A percentile compares a stretch with the other conserved stretches of the same genome.
These are phyloP conservation scores for Geranium incanum DNA, from an alignment of 441 rosid species.

Conservation along the genomic window DNA sequence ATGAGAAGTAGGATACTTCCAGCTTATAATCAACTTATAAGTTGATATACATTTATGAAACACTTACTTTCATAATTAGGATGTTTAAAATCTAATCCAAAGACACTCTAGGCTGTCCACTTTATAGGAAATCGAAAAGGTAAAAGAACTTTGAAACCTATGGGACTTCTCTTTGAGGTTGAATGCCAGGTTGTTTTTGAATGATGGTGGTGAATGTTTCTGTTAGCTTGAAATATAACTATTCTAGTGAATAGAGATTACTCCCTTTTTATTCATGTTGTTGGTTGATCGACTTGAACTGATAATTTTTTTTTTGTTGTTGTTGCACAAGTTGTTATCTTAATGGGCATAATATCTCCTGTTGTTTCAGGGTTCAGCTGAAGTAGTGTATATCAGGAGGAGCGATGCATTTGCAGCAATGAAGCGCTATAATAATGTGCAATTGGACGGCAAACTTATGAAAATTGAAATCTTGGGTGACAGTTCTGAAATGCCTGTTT, in stretches of 20 bases:
- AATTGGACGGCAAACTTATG: slow-evolving; percentile 87
- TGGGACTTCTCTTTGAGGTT: neutral
- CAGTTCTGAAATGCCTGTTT: slow-evolving; percentile 40
- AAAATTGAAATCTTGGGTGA: slow-evolving; percentile 74
- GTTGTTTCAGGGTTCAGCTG: slow-evolving; percentile 75
- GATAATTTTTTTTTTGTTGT: neutral
- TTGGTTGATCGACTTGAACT: neutral
- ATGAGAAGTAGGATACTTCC: too few species aligned
- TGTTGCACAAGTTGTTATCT: neutral
- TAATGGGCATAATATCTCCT: neutral
- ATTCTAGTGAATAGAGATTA: neutral
- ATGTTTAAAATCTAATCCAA: too few species aligned
- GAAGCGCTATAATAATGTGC: slow-evolving; percentile 79
- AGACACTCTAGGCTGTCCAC: neutral
- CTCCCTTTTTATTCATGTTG: neutral
- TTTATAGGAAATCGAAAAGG: too few species aligned
- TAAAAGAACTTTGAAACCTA: neutral
- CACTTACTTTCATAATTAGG: too few species aligned
- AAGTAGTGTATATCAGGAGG: slow-evolving; percentile 76
- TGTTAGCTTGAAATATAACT: neutral
- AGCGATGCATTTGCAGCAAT: slow-evolving; percentile 85
- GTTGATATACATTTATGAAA: too few species aligned
- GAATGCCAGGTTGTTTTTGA: neutral
- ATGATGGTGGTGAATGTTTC: neutral
- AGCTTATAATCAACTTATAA: too few species aligned